These are phyloP conservation scores for Sarocladium strictum DNA, from an alignment of 2,329 filamentous ascomycete genomes.

Conservation along the genomic window DNA sequence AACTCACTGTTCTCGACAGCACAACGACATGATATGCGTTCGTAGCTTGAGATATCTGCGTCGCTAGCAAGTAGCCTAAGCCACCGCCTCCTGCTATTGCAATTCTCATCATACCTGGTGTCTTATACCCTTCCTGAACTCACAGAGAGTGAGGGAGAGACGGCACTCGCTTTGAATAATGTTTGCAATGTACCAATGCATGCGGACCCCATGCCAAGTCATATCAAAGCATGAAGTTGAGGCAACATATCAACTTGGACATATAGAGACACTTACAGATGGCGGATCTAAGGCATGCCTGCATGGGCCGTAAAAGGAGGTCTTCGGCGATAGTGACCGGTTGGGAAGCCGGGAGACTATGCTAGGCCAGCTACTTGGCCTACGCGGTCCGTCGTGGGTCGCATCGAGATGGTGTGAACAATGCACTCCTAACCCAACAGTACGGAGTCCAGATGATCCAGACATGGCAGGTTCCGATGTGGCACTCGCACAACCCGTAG, in stretches of 20 bases:
- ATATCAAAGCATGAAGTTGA: too few species aligned
- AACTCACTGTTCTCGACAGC: constrained; percentile 57
- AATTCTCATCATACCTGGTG: constrained; percentile 38
- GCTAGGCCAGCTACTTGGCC: not conserved
- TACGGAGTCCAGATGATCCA: not conserved
- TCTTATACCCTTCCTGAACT: not conserved
- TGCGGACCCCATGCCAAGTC: too few species aligned
- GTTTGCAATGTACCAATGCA: too few species aligned
- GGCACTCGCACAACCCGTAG: not conserved
- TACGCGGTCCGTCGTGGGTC: not conserved
- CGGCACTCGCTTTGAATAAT: too few species aligned
- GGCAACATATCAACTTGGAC: not conserved
- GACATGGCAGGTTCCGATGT: not conserved
- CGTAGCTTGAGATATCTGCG: constrained; percentile 48
- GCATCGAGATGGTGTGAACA: not conserved
- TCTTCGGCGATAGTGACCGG: not conserved
- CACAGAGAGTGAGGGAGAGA: not conserved
- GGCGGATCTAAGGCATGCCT: not conserved
- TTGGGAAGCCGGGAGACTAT: not conserved
- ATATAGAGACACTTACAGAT: not conserved
- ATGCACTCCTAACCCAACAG: not conserved
- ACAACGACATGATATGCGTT: constrained; percentile 64
- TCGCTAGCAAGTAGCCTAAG: constrained; percentile 38
- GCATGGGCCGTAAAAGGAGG: not conserved
- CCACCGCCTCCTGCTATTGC: constrained; percentile 41